A percentile compares a stretch with the other conserved stretches of the same genome.
phyloP scores from a whole-genome alignment of 1,139 yeast species.

The Taphrina deformans region DNA sequence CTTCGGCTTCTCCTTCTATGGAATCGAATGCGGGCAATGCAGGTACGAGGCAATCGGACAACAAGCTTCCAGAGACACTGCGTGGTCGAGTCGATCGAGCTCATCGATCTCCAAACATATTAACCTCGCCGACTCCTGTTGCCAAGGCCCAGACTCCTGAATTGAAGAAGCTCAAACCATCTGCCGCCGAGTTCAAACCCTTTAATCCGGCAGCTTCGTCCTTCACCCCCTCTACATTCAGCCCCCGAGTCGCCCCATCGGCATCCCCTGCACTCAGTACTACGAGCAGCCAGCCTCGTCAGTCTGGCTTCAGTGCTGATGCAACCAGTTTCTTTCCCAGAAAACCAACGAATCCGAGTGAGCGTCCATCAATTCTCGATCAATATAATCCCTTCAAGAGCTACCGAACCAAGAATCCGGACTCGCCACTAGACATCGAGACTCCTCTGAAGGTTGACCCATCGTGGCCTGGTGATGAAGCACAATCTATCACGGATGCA shows the following conservation, averaged over 20 bases:
- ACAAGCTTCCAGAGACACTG: constrained; percentile 14
- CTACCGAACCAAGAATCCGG: constrained; percentile 27
- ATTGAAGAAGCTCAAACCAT: constrained; percentile 19
- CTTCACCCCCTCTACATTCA: constrained; percentile 16
- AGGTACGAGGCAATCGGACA: background rate
- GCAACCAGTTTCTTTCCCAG: constrained; percentile 27
- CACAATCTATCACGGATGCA: constrained; percentile 19
- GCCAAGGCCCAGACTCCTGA: constrained; percentile 1
- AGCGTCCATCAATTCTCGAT: constrained; percentile 19
- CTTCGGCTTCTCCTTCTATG: constrained; percentile 38
- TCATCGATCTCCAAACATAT: constrained; percentile 5
- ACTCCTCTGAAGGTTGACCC: constrained; percentile 33
- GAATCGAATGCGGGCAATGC: background rate
- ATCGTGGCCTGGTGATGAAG: constrained; percentile 33
- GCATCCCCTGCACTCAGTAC: constrained; percentile 19
- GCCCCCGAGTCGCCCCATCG: constrained; percentile 4
- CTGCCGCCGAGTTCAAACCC: constrained; percentile 29
- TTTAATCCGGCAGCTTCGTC: constrained; percentile 32
- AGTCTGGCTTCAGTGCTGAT: background rate
- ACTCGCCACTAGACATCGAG: constrained; percentile 27
- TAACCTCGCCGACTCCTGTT: constrained; percentile 12
- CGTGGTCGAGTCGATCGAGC: constrained; percentile 23
- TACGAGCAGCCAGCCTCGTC: constrained; percentile 22
- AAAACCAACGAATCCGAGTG: background rate
- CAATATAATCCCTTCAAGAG: constrained; percentile 32